These are phyloP conservation scores for Musa beccarii DNA, from an alignment of 176 grass and related monocot genomes.

Conservation along the genomic window DNA sequence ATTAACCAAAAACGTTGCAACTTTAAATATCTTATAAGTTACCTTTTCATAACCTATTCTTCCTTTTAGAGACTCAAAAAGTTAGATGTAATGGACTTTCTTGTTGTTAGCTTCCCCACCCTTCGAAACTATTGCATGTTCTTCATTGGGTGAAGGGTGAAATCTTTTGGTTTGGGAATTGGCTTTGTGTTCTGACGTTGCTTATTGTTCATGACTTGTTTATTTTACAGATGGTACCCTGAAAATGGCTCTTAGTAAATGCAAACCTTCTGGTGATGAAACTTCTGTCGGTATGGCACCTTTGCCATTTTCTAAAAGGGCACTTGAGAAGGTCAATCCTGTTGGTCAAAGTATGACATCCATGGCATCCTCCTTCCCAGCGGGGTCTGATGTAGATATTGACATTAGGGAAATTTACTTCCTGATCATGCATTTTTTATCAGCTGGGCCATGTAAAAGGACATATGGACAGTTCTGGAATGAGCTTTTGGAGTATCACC, in stretches of 20 bases:
- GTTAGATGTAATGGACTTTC: too few relatives aligned
- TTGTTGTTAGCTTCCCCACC: too few relatives aligned
- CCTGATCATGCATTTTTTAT: slow-evolving; percentile 95
- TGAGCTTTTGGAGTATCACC: slow-evolving; percentile 72
- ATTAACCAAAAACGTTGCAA: too few relatives aligned
- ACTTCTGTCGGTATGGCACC: slow-evolving; percentile 37
- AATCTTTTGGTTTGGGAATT: too few relatives aligned
- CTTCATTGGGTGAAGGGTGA: too few relatives aligned
- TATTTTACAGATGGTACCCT: slow-evolving; percentile 26
- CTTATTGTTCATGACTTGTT: slow-evolving; percentile 22
- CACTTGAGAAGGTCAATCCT: slow-evolving; percentile 41
- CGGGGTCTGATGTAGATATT: slow-evolving; percentile 55
- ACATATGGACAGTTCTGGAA: slow-evolving; percentile 61
- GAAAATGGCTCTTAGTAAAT: slow-evolving; percentile 64
- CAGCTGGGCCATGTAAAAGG: slow-evolving; percentile 75
- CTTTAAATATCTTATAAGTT: too few relatives aligned
- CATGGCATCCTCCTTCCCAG: slow-evolving; percentile 28
- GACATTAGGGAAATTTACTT: slow-evolving; percentile 92
- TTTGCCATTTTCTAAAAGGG: slow-evolving; percentile 56
- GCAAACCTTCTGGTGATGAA: slow-evolving; percentile 42
- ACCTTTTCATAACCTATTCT: too few relatives aligned
- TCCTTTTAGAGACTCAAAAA: too few relatives aligned
- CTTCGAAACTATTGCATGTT: too few relatives aligned
- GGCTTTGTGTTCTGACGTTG: neutral
- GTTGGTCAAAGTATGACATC: slow-evolving; percentile 30